These are phyloP conservation scores for Tetrapisispora iriomotensis DNA, from an alignment of 805 yeast genomes.

Conservation along the genomic window DNA sequence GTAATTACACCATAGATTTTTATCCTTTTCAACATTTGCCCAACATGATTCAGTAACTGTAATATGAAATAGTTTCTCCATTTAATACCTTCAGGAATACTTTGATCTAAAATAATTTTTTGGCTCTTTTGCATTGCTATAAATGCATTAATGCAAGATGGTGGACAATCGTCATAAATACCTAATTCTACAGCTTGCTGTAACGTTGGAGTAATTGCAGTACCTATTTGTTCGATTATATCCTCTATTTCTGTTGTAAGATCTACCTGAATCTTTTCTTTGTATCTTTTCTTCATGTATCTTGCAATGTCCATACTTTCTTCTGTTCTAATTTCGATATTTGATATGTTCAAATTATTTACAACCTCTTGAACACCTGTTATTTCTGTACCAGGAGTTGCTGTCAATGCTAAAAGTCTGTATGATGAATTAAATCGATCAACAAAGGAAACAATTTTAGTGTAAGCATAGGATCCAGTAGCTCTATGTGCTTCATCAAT, in stretches of 20 bases:
- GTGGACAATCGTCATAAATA: constrained; percentile 56
- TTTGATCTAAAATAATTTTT: constrained; percentile 42
- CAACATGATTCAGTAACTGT: constrained; percentile 44
- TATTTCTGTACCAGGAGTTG: constrained; percentile 86
- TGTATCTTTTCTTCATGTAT: constrained; percentile 61
- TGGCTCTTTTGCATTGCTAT: constrained; percentile 61
- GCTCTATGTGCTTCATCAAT: constrained; percentile 96
- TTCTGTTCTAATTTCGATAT: constrained; percentile 80
- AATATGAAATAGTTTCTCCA: constrained; percentile 61
- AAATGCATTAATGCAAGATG: constrained; percentile 59
- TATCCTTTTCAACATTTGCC: constrained; percentile 58
- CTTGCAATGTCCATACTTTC: constrained; percentile 66
- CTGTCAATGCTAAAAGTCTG: constrained; percentile 79
- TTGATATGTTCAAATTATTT: constrained; percentile 59
- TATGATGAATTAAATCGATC: constrained; percentile 54
- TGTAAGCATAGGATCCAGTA: constrained; percentile 81
- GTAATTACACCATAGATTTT: constrained; percentile 76
- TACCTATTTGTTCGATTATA: constrained; percentile 44
- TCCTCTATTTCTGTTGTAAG: constrained; percentile 45
- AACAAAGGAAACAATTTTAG: constrained; percentile 64
- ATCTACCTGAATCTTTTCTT: constrained; percentile 50
- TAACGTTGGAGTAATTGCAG: constrained; percentile 58
- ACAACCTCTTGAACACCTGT: constrained; percentile 85
- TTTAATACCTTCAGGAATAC: constrained; percentile 56
- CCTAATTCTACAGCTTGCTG: constrained; percentile 53